phyloP scores from a whole-genome alignment of 108 stramenopile species.

The Stephanodiscus minutulus region DNA sequence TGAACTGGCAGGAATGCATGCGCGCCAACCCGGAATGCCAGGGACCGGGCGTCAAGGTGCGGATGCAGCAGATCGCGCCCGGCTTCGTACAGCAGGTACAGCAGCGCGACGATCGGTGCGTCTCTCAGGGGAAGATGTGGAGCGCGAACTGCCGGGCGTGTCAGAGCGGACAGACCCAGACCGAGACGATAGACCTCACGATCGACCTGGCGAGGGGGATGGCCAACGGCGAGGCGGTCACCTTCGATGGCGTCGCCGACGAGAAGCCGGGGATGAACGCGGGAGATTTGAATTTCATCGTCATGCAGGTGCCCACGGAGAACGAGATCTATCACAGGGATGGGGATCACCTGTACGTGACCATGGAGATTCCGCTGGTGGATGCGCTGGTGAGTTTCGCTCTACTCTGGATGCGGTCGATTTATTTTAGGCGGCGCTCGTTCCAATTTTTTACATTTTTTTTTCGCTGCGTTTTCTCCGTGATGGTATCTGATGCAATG shows the following conservation, averaged over 20 bases:
- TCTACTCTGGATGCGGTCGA: background rate
- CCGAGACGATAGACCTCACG: slow-evolving; percentile 93
- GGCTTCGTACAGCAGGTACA: slow-evolving; percentile 99
- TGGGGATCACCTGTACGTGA: slow-evolving; percentile 85
- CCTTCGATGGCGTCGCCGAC: slow-evolving; percentile 89
- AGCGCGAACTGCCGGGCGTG: slow-evolving; percentile 80
- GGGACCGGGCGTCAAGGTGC: slow-evolving; percentile 86
- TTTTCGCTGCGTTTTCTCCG: background rate
- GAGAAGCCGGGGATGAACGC: slow-evolving; percentile 88
- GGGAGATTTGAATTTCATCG: slow-evolving; percentile 80
- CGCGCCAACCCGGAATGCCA: slow-evolving; percentile 85
- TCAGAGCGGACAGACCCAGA: slow-evolving; percentile 88
- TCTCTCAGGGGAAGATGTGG: slow-evolving; percentile 95
- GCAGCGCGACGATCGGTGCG: slow-evolving; percentile 88
- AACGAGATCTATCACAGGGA: slow-evolving; percentile 74
- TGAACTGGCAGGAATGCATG: slow-evolving; percentile 92
- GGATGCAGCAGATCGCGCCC: slow-evolving; percentile 95
- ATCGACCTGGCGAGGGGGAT: slow-evolving; percentile 88
- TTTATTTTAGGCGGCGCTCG: background rate
- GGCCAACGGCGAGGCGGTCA: slow-evolving; percentile 79
- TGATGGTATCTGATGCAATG: background rate
- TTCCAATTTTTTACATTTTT: too few relatives aligned
- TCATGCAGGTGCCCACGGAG: slow-evolving; percentile 55
- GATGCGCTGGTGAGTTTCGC: slow-evolving; percentile 80
- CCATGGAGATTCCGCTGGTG: slow-evolving; percentile 87